Base-by-base conservation (phyloP, 2,329 filamentous ascomycete genomes). In the Cercospora sp. region DNA sequence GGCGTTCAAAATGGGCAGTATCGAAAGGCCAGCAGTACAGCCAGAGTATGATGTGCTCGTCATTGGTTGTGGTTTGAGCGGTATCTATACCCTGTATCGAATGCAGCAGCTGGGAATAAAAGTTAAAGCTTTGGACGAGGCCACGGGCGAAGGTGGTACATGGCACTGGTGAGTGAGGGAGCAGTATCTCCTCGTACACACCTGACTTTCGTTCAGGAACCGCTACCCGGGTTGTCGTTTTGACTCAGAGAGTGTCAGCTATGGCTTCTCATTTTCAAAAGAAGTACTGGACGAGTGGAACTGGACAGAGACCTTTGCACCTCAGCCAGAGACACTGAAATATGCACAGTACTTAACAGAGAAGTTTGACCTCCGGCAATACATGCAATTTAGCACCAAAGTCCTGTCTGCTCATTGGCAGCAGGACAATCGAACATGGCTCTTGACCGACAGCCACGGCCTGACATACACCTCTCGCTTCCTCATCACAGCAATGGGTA, bases 301-400 rank as follows among this genome's bases (percentile, higher is more conserved):
- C 61, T 83, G 80, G 71, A 76, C 75, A 2, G 78, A 79, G 55
- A 76, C 77, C 18, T 78, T 76, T 40, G 74, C 77, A 10, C 70
- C 73, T 1, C 74, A 77, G 37, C 65, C 70, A 13, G 85, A 87
- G 72, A 86, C 86, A 49, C 80, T 81, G 49, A 75, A 79, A 16
- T 87, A 87, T 70, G 81, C 86, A 30, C 79, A 83, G 61, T 78
- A 77, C 30, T 81, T 85, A 3, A 82, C 83, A 6, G 79, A 83
- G 24, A 83, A 79, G 69, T 86, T 81, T 68, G 70, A 80, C 28
- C 71, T 84, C 2, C 72, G 76, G 18, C 30, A 61, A 21, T 71
- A 82, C 65, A 81, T 83, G 65, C 77, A 79, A 24, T 83, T 84
- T 76, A 74, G 81, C 60, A 82, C 80, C 0, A 74, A 75, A 40